Evolutionary conservation across 2,329 filamentous ascomycete species (phyloP).

Genomic region (Colletotrichum sp.): DNA sequence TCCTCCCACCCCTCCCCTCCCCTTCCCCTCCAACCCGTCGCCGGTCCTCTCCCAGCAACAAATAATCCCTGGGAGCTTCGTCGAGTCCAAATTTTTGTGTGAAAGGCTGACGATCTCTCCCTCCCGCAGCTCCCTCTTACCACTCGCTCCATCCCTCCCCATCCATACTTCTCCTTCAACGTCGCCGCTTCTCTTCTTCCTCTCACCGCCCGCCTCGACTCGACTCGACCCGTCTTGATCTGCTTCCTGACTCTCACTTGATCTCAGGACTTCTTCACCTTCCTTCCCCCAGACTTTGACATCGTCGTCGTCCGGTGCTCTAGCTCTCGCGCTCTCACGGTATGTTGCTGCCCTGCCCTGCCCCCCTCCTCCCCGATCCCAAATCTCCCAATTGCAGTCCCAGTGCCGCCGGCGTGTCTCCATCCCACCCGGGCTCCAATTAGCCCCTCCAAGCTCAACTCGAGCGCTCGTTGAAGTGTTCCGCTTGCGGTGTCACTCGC

Average conservation of each 20-base stretch:
- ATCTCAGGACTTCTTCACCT: slow-evolving; percentile 18
- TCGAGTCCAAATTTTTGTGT: slow-evolving; percentile 25
- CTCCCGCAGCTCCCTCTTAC: slow-evolving; percentile 19
- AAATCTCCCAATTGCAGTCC: neutral
- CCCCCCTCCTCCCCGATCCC: neutral
- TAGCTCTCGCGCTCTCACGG: slow-evolving; percentile 7
- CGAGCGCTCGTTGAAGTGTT: neutral
- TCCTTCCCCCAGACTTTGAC: slow-evolving; percentile 17
- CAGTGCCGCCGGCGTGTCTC: neutral
- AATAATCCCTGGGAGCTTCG: slow-evolving; percentile 22
- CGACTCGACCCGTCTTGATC: neutral
- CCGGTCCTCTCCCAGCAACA: slow-evolving; percentile 20
- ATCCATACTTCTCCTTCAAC: slow-evolving; percentile 22
- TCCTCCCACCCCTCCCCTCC: neutral
- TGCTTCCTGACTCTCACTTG: slow-evolving; percentile 19
- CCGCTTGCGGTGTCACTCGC: slow-evolving; percentile 18
- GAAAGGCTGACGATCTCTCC: slow-evolving; percentile 26
- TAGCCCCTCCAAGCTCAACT: slow-evolving; percentile 3
- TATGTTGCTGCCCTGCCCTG: slow-evolving; percentile 2
- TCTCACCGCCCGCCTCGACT: slow-evolving; percentile 18
- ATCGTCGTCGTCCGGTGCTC: slow-evolving; percentile 15
- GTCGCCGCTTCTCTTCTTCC: slow-evolving; percentile 21
- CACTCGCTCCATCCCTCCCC: slow-evolving; percentile 16
- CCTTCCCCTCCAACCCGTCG: neutral
- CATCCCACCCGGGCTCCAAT: neutral